Evolutionary conservation across 2,329 filamentous ascomycete species (phyloP).

Genomic region (Juglanconis sp.): DNA sequence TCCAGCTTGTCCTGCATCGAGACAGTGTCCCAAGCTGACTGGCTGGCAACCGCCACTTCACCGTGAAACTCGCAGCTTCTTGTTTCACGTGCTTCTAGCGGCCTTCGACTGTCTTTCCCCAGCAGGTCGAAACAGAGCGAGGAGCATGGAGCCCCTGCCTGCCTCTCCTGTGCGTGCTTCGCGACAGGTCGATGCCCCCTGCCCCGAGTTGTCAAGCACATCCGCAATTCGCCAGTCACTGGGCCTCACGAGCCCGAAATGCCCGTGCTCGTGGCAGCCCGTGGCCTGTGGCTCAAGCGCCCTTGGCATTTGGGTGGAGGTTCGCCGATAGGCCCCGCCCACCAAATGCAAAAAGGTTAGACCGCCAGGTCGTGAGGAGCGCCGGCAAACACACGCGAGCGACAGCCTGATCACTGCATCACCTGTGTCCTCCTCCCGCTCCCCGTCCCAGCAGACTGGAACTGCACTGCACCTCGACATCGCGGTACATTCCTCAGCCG

Average conservation of each 20-base stretch:
- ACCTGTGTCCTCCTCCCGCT: neutral
- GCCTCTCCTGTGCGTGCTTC: neutral
- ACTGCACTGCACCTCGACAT: neutral
- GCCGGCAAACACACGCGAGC: neutral
- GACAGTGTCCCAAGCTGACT: neutral
- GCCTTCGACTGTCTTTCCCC: conserved; percentile 13
- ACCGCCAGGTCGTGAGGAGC: neutral
- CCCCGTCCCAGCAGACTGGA: neutral
- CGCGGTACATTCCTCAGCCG: neutral
- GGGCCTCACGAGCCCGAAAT: neutral
- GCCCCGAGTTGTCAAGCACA: neutral
- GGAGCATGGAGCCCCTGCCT: conserved; percentile 4
- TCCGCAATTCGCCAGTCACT: neutral
- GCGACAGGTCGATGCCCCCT: neutral
- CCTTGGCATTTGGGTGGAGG: conserved; percentile 4
- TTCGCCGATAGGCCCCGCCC: neutral
- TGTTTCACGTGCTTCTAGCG: conserved; percentile 20
- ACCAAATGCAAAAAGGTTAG: neutral
- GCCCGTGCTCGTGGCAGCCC: neutral
- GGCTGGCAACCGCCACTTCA: neutral
- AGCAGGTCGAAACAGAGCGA: conserved; percentile 12
- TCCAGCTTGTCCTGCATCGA: neutral
- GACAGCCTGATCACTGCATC: neutral
- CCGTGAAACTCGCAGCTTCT: neutral
- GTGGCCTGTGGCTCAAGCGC: conserved; percentile 7